Percentiles rank a stretch among this genome's conserved stretches.
These are phyloP conservation scores for Boeremia exigua DNA, from an alignment of 2,329 filamentous ascomycete species.

Conservation along the genomic window DNA sequence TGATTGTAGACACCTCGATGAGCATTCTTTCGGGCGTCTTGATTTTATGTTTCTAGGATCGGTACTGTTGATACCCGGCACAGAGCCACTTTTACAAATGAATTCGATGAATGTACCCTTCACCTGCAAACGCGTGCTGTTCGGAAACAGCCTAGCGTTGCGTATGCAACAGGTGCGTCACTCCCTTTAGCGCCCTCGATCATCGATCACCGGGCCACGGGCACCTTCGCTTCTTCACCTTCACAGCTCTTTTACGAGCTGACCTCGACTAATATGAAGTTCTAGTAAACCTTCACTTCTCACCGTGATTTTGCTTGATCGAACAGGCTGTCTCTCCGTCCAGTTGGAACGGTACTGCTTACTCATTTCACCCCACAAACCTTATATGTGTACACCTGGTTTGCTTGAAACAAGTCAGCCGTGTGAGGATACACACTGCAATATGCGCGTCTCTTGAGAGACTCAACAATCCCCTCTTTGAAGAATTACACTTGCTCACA, in stretches of 20 bases:
- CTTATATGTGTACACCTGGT: background rate
- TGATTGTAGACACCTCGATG: constrained; percentile 15
- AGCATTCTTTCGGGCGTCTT: constrained; percentile 6
- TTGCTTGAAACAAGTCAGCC: background rate
- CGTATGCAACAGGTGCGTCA: constrained; percentile 14
- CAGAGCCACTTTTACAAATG: constrained; percentile 3
- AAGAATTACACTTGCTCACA: background rate
- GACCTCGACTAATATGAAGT: background rate
- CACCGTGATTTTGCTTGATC: background rate
- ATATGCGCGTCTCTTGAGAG: background rate
- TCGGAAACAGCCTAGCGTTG: constrained; percentile 7
- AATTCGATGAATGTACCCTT: constrained; percentile 1
- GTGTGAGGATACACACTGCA: background rate
- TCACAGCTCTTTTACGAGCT: background rate
- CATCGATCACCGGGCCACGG: constrained; percentile 4
- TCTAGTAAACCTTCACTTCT: background rate
- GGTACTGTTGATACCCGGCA: constrained; percentile 18
- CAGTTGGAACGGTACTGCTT: background rate
- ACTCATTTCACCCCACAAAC: background rate
- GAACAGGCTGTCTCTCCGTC: background rate
- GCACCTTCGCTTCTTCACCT: background rate
- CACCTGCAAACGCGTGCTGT: constrained; percentile 1
- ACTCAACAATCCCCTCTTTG: background rate
- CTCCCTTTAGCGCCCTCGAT: constrained; percentile 11
- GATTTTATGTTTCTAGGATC: constrained; percentile 1